Percentiles rank a stretch among this genome's conserved stretches.
Conservation (phyloP, 306 rosid species). For the Albizia julibrissin region DNA sequence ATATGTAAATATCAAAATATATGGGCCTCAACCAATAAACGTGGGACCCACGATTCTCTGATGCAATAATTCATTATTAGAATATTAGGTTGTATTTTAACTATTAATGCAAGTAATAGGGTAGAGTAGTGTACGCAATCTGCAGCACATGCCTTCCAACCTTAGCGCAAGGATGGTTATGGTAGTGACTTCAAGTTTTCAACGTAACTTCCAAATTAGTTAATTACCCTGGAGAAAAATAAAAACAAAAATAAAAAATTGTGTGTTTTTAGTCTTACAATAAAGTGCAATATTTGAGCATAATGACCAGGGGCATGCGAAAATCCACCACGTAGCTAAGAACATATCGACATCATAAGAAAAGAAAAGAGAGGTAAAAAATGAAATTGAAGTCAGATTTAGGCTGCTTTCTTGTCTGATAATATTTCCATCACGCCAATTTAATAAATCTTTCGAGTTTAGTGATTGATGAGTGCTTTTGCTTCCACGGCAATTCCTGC, state of each 20-base stretch:
- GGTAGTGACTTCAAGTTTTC: not conserved
- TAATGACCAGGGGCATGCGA: not conserved
- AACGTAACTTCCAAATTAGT: not conserved
- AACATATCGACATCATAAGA: not conserved
- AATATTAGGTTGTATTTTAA: not conserved
- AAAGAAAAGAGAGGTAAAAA: not conserved
- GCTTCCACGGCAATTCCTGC: not conserved
- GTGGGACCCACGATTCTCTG: not conserved
- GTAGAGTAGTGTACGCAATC: conserved; percentile 5
- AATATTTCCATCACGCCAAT: not conserved
- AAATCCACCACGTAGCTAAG: not conserved
- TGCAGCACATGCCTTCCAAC: not conserved
- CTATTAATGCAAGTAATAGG: not conserved
- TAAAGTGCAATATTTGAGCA: not conserved
- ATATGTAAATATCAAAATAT: not conserved
- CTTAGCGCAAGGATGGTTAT: not conserved
- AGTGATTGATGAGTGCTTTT: not conserved
- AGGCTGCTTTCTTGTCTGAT: not conserved
- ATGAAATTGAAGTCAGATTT: not conserved
- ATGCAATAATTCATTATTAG: not conserved
- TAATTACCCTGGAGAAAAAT: not conserved
- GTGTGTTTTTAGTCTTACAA: not conserved
- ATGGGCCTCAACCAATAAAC: not conserved
- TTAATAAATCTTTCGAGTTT: not conserved
- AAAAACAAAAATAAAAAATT: not conserved